These are phyloP conservation scores for Aspergillus flavus DNA, from an alignment of 2,329 filamentous ascomycete species.

Conservation along the genomic window DNA sequence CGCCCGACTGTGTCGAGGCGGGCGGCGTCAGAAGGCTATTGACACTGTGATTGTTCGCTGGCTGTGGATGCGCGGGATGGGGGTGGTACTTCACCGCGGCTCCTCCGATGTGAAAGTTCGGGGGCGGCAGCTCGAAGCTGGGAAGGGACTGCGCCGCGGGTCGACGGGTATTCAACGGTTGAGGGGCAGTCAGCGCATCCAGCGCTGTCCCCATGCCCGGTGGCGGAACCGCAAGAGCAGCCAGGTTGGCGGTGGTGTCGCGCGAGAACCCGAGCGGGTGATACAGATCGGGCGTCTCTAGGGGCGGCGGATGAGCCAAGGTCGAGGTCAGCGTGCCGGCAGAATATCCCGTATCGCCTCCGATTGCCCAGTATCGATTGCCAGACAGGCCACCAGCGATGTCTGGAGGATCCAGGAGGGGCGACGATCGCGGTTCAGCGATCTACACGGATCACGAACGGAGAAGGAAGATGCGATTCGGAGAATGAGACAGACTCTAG, in stretches of 20 bases:
- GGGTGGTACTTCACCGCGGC: constrained; percentile 55
- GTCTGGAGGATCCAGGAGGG: constrained; percentile 54
- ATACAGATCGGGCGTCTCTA: constrained; percentile 40
- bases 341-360: constrained; percentile 36
- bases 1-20: constrained; percentile 56
- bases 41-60: constrained; percentile 57
- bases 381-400: constrained; percentile 50
- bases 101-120: constrained; percentile 49
- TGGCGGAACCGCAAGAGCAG: constrained; percentile 62
- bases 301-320: constrained; percentile 43
- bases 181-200: constrained; percentile 62
- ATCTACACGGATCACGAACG: constrained; percentile 18
- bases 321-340: constrained; percentile 41
- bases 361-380: constrained; percentile 52
- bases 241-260: constrained; percentile 59
- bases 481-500: background rate
- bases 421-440: constrained; percentile 42
- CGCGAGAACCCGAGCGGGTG: constrained; percentile 45
- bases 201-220: constrained; percentile 64
- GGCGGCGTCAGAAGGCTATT: constrained; percentile 66
- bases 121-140: constrained; percentile 69
- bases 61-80: constrained; percentile 40
- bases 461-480: background rate
- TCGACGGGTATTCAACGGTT: constrained; percentile 67
- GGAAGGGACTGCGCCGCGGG: constrained; percentile 70